A percentile compares a stretch with the other conserved stretches of the same genome.
phyloP scores from a whole-genome alignment of 768 basidiomycete species.

The Inosperma sp. region DNA sequence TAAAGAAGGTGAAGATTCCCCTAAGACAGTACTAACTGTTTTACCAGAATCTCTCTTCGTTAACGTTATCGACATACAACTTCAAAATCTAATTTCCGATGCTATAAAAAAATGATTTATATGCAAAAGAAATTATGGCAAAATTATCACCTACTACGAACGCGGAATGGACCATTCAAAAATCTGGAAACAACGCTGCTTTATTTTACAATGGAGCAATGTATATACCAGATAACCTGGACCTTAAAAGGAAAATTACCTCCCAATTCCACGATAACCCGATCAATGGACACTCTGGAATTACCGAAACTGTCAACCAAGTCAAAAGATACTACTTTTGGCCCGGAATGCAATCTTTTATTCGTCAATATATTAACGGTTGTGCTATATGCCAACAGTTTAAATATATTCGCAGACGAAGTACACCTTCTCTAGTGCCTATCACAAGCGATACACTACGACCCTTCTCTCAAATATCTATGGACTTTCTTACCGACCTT shows the following conservation, averaged over 20 bases:
- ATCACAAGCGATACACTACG: no score
- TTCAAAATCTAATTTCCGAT: no score
- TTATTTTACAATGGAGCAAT: conserved; percentile 9
- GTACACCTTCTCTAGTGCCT: no score
- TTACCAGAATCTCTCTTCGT: no score
- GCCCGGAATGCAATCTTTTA: conserved; percentile 17
- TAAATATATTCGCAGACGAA: no score
- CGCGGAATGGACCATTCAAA: background rate
- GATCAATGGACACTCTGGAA: conserved; percentile 14
- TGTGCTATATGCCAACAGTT: conserved; percentile 13
- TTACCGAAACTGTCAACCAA: conserved; percentile 6
- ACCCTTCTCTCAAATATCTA: no score
- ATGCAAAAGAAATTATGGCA: no score
- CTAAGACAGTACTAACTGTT: no score
- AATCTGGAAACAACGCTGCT: background rate
- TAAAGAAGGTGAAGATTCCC: background rate
- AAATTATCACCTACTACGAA: background rate
- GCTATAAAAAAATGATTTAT: no score
- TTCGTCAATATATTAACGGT: conserved; percentile 19
- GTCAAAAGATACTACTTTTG: conserved; percentile 15
- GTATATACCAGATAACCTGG: conserved; percentile 7
- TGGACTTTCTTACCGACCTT: no score
- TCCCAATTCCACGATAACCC: conserved; percentile 2
- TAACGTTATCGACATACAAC: no score
- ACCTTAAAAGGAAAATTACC: background rate